Evolutionary conservation across 2,329 filamentous ascomycete genomes (phyloP).

Genomic region (Ophiostoma sp.): DNA sequence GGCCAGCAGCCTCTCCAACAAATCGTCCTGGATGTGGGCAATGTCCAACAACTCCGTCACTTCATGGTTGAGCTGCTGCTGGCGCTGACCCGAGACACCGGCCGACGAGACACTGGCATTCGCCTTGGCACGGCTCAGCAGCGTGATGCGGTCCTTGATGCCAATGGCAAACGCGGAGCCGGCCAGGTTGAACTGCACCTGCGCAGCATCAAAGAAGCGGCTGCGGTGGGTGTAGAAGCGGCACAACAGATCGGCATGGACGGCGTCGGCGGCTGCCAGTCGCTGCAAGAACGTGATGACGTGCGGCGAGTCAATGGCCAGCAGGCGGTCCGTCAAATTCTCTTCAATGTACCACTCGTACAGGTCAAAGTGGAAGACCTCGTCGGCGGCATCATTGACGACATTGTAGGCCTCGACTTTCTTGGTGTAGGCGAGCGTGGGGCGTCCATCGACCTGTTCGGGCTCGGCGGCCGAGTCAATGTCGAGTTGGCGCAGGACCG

Average conservation of each 20-base stretch:
- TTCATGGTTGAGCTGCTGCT: slow-evolving; percentile 81
- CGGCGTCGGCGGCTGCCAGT: slow-evolving; percentile 68
- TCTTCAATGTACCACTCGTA: slow-evolving; percentile 96
- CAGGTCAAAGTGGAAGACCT: slow-evolving; percentile 93
- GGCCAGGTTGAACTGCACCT: slow-evolving; percentile 80
- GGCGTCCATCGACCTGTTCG: slow-evolving; percentile 73
- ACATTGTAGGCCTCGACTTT: slow-evolving; percentile 86
- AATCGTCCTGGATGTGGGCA: slow-evolving; percentile 91
- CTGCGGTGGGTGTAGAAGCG: slow-evolving; percentile 85
- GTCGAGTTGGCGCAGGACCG: slow-evolving; percentile 78
- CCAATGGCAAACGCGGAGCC: slow-evolving; percentile 76
- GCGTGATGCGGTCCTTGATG: slow-evolving; percentile 84
- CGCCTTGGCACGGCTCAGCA: slow-evolving; percentile 86
- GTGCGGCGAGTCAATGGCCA: slow-evolving; percentile 80
- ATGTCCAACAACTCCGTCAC: slow-evolving; percentile 86
- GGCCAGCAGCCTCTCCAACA: slow-evolving; percentile 72
- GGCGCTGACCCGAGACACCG: slow-evolving; percentile 73
- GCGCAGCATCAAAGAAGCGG: slow-evolving; percentile 81
- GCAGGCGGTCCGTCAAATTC: slow-evolving; percentile 80
- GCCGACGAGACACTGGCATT: slow-evolving; percentile 84
- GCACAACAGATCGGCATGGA: slow-evolving; percentile 88
- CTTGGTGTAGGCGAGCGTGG: slow-evolving; percentile 73
- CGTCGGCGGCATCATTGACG: slow-evolving; percentile 83
- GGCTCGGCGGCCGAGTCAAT: slow-evolving; percentile 66
- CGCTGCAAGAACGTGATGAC: slow-evolving; percentile 83